Evolutionary conservation across 192 early-diverging fungal genomes (phyloP), one percentile per base, ranked within the genome.

Genomic region (Helicostylum pulchrum): DNA sequence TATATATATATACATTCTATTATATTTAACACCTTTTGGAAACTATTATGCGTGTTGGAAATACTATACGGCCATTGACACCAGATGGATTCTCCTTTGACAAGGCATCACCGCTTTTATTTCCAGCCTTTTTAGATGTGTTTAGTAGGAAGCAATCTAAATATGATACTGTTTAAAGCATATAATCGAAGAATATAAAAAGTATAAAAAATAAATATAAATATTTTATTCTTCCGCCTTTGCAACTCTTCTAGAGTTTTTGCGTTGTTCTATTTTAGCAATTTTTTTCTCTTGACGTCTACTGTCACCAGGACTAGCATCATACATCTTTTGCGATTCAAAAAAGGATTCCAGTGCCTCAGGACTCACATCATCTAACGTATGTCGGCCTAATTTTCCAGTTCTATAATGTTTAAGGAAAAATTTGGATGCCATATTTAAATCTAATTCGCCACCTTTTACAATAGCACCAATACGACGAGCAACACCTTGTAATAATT

Each of bases 361-460:
- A 5, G 65, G 66, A 4, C 76, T 78, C 14, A 93, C 61, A 47
- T 95, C 91, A 68, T 98, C 96, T 79, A 97, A 74, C 2, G 92
- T 94, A 50, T 89, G 72, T 5, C 63, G 77, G 0, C 96, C 96
- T 44, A 95, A 79, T 64, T 79, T 84, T 19, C 96, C 96, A 19
- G 85, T 67, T n/a, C 94, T 88, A 80, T 87, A 98, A 44, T 88
- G 76, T 34, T 86, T 80, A 8, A 96, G 54, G 74, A 95, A 84
- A 57, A 84, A 86, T 31, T 80, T 80, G 0, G 91, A 83, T 0
- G 93, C 88, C 59, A 80, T 77, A 20, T 83, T 79, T 4, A 80
- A 42, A 62, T 95, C 89, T 20, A 78, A 71, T 46, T 87, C 82
- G 4, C 88, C 85, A 43, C 84, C 85, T 36, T 84, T 85, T 20